Percentiles rank a stretch among this genome's conserved stretches.
phyloP scores from a whole-genome alignment of 2,329 filamentous ascomycete genomes.

The Verticillium dahliae region DNA sequence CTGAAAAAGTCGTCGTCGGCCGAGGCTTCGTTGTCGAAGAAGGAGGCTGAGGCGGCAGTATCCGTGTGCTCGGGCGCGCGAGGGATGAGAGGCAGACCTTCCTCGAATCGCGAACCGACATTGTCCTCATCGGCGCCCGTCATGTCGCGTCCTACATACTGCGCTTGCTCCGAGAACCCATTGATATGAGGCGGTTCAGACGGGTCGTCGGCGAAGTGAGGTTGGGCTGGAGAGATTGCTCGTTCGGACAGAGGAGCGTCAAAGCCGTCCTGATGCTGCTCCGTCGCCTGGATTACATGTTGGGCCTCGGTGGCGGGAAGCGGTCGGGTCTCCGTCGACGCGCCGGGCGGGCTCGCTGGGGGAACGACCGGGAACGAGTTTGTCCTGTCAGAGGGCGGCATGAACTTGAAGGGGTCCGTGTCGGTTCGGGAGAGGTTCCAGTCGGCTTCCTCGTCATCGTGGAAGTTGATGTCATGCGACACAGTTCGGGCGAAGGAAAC shows the following conservation, averaged over 20 bases:
- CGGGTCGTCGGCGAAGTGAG: not conserved
- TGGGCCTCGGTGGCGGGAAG: constrained; percentile 44
- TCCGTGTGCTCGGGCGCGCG: constrained; percentile 14
- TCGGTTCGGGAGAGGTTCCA: constrained; percentile 46
- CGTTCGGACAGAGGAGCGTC: not conserved
- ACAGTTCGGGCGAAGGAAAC: constrained; percentile 60
- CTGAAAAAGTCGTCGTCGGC: constrained; percentile 58
- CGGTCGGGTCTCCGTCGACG: constrained; percentile 23
- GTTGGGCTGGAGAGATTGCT: not conserved
- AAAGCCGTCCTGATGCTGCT: constrained; percentile 30
- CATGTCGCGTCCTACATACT: constrained; percentile 37
- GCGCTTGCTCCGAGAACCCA: constrained; percentile 14
- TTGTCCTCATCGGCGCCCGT: constrained; percentile 32
- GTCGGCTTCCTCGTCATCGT: constrained; percentile 51
- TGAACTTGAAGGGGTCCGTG: constrained; percentile 53
- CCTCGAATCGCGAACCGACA: constrained; percentile 58
- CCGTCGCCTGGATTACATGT: constrained; percentile 35
- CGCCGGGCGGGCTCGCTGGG: constrained; percentile 20
- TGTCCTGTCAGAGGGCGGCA: constrained; percentile 49
- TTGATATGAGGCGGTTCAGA: not conserved
- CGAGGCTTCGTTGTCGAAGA: constrained; percentile 37
- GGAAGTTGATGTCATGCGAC: constrained; percentile 54
- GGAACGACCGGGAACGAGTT: constrained; percentile 59
- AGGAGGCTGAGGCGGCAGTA: constrained; percentile 6
- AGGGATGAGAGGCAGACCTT: constrained; percentile 60